A percentile compares a stretch with the other conserved stretches of the same genome.
Conservation (phyloP, 116 monocot species). For the Iris pallida region DNA sequence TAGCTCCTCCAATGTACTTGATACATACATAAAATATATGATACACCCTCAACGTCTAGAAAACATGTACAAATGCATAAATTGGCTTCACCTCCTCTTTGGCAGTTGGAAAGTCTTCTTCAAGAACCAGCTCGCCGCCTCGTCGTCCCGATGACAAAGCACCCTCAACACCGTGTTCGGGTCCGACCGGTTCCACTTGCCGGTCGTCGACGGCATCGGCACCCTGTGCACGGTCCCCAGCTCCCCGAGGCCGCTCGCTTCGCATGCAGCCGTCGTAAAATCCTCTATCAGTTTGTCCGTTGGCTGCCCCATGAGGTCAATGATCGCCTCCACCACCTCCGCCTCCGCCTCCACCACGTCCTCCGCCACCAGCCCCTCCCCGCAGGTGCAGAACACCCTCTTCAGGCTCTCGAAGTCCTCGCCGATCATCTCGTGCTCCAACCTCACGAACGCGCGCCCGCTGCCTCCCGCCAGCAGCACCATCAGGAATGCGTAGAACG, state of each 20-base stretch:
- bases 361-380: constrained; percentile 38
- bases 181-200: constrained; percentile 25
- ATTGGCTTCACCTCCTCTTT: constrained; percentile 16
- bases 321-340: constrained; percentile 24
- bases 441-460: constrained; percentile 20
- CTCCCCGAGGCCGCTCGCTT: constrained; percentile 6
- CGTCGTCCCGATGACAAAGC: constrained; percentile 34
- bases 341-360: constrained; percentile 35
- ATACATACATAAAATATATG: no score
- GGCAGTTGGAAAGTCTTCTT: constrained; percentile 23
- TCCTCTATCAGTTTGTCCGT: constrained; percentile 32
- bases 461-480: constrained; percentile 44
- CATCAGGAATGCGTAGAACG: constrained; percentile 37
- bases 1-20: no score
- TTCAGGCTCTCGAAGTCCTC: constrained; percentile 40
- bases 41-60: no score
- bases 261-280: constrained; percentile 18
- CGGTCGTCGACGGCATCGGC: constrained; percentile 26
- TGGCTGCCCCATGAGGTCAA: constrained; percentile 23
- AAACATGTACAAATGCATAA: no score
- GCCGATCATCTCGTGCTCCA: constrained; percentile 21
- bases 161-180: constrained; percentile 30
- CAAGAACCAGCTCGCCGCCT: constrained; percentile 23
- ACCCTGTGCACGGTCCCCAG: background rate
- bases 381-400: constrained; percentile 32